phyloP scores from a whole-genome alignment of 192 early-diverging fungal genomes.

The Podila verticillata region DNA sequence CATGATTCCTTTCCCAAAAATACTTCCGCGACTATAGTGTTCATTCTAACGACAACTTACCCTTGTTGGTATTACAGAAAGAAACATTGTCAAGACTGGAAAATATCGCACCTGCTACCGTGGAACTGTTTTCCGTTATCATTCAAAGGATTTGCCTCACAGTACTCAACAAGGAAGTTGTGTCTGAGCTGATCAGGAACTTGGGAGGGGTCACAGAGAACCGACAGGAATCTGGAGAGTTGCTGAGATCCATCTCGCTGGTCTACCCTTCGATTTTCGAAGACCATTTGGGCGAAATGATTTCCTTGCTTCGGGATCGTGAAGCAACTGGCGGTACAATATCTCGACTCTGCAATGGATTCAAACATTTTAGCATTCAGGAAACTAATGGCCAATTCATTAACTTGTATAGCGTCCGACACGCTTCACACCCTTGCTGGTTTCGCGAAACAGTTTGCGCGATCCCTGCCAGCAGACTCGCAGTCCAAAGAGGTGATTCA shows the following conservation, averaged over 20 bases:
- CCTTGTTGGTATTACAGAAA: slow-evolving; percentile 16
- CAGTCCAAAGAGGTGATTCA: slow-evolving; percentile 43
- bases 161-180: slow-evolving; percentile 74
- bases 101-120: slow-evolving; percentile 60
- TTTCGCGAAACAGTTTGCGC: slow-evolving; percentile 75
- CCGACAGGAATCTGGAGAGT: slow-evolving; percentile 25
- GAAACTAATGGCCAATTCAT: not conserved
- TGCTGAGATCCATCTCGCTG: slow-evolving; percentile 29
- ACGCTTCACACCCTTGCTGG: slow-evolving; percentile 75
- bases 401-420: slow-evolving; percentile 42
- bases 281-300: slow-evolving; percentile 63
- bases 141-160: slow-evolving; percentile 80
- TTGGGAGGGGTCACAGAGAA: slow-evolving; percentile 29
- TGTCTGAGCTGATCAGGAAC: slow-evolving; percentile 68
- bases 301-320: slow-evolving; percentile 50
- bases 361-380: not conserved
- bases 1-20: too few relatives aligned
- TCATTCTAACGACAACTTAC: too few relatives aligned
- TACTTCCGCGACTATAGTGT: too few relatives aligned
- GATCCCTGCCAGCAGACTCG: slow-evolving; percentile 47
- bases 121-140: slow-evolving; percentile 79
- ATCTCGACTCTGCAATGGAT: too few relatives aligned
- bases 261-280: slow-evolving; percentile 70
- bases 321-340: slow-evolving; percentile 55
- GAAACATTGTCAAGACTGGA: slow-evolving; percentile 76